Conservation (phyloP, 768 basidiomycete genomes). For the Chalciporus chontae region DNA sequence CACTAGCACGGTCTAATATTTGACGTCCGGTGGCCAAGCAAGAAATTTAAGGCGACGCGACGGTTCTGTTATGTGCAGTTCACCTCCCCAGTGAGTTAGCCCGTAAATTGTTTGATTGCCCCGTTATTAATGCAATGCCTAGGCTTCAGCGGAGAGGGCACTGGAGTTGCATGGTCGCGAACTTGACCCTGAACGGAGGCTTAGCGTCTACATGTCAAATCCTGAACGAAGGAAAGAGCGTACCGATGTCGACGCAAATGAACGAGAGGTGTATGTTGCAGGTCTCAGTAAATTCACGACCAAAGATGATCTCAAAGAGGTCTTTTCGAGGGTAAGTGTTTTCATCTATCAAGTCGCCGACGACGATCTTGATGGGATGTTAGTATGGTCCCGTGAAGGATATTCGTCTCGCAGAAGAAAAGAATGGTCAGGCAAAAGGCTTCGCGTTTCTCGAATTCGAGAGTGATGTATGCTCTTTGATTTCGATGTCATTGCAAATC, state of each 20-base stretch:
- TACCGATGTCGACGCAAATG: conserved; percentile 83
- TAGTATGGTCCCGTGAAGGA: conserved; percentile 85
- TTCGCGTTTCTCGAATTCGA: conserved; percentile 94
- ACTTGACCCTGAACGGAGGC: conserved; percentile 58
- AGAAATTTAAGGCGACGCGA: conserved; percentile 88
- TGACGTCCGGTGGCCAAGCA: conserved; percentile 97
- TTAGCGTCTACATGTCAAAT: conserved; percentile 86
- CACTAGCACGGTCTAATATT: conserved; percentile 83
- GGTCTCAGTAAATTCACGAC: conserved; percentile 78
- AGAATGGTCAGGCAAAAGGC: conserved; percentile 69
- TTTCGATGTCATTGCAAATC: background rate
- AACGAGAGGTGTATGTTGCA: conserved; percentile 83
- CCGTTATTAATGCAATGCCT: background rate
- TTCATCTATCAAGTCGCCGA: background rate
- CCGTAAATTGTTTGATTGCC: background rate
- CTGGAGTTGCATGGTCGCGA: conserved; percentile 78
- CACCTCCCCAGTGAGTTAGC: conserved; percentile 65
- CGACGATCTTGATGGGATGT: background rate
- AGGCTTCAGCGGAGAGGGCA: conserved; percentile 70
- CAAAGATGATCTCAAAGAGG: conserved; percentile 69
- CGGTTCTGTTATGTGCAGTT: conserved; percentile 96
- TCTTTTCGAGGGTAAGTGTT: conserved; percentile 70
- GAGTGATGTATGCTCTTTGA: conserved; percentile 51
- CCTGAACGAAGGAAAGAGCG: conserved; percentile 86
- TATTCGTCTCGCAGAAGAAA: conserved; percentile 72